Evolutionary conservation across 2,329 filamentous ascomycete species (phyloP), one percentile per base, ranked within the genome.

Genomic region (Diaporthe citri): DNA sequence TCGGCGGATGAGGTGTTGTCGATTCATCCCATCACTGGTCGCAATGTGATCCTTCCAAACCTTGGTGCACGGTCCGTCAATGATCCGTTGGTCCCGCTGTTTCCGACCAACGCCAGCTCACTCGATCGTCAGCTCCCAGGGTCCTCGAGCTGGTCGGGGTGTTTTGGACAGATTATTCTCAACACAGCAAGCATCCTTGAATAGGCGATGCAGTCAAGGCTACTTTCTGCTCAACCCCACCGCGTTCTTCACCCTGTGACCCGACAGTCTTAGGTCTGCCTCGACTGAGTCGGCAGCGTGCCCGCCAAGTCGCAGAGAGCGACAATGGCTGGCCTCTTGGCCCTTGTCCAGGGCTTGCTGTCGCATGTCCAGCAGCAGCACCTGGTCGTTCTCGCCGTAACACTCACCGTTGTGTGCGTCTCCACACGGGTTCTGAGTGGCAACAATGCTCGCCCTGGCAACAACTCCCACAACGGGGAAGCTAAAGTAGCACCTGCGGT

Each of bases 381-480:
- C 13, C 20, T 74, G 15, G 12, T 64, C 9, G 62, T 46, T 46
- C 31, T 76, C 25, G 31, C 74, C 22, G n/a, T 62, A 20, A 76
- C 75, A 8, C 46, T 74, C 60, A 28, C 71, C 31, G 59, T 74
- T 55, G 36, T 76, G 22, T 76, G 75, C 69, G 48, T 76, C 51
- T 73, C 73, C 8, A 76, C 75, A 2, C 75, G 75, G 2, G 59
- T 76, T 20, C 13, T 76, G 22, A 76, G 69, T 31, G 46, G 73
- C 46, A 60, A 55, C 41, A 64, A 70, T 57, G 64, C 25, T 39
- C 46, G 48, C 10, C 25, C 73, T 20, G 36, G 34, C 34, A 17
- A 25, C 39, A 36, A 10, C 15, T 22, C 67, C 3, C 48, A 51
- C 9, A 56, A 39, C 20, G 51, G 60, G n/a, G 70, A 57, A 10